These are phyloP conservation scores for Schwanniomyces vanrijiae DNA, from an alignment of 805 yeast species.

Conservation along the genomic window DNA sequence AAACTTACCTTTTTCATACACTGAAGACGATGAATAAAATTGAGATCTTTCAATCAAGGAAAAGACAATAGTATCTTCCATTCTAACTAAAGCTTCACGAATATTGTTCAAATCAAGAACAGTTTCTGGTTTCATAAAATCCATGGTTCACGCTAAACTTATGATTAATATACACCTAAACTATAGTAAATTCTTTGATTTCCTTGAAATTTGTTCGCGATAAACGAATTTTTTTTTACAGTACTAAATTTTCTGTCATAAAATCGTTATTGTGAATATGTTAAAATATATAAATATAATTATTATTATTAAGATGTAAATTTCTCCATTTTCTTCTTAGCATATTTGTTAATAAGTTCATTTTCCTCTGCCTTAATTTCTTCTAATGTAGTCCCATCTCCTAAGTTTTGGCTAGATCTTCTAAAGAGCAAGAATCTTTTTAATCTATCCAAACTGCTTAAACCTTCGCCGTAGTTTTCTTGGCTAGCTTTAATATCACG, in stretches of 20 bases:
- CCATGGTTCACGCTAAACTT: conserved; percentile 49
- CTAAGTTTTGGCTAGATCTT: conserved; percentile 22
- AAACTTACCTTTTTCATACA: conserved; percentile 60
- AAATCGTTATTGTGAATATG: not conserved
- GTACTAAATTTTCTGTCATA: not conserved
- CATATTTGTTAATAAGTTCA: conserved; percentile 31
- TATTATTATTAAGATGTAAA: conserved; percentile 5
- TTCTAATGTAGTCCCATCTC: conserved; percentile 14
- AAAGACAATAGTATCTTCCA: conserved; percentile 96
- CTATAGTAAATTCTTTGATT: not conserved
- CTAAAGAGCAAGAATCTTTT: conserved; percentile 34
- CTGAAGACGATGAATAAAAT: conserved; percentile 71
- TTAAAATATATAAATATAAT: not conserved
- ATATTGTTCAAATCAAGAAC: conserved; percentile 81
- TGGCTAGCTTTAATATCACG: conserved; percentile 27
- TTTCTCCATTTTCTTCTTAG: conserved; percentile 23
- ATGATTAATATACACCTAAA: not conserved
- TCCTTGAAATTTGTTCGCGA: not conserved
- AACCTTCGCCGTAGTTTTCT: conserved; percentile 27
- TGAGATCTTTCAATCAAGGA: conserved; percentile 92
- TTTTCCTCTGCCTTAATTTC: conserved; percentile 24
- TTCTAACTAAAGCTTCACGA: conserved; percentile 78
- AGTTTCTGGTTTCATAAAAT: conserved; percentile 78
- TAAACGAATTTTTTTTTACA: not conserved
- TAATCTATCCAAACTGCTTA: conserved; percentile 28